Percentiles rank a stretch among this genome's conserved stretches.
Evolutionary conservation across 106 monocot species (phyloP).

Genomic region (Apostasia ramifera): DNA sequence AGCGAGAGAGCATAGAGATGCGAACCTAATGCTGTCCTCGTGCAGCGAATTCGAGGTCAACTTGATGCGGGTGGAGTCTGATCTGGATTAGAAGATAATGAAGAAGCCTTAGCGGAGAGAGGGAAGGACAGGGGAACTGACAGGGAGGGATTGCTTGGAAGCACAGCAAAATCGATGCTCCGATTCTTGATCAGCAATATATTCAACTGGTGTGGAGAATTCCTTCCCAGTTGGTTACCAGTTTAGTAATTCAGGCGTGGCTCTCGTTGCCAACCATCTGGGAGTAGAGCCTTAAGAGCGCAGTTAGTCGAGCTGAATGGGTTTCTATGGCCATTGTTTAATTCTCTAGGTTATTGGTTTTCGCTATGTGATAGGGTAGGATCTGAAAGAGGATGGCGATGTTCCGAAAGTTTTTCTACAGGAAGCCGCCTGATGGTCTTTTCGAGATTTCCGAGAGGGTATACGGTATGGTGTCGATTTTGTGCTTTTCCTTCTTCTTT

Average conservation of each 20-base stretch:
- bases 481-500: not conserved
- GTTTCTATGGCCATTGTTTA: not conserved
- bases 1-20: not conserved
- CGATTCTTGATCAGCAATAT: conserved; percentile 14
- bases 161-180: conserved; percentile 24
- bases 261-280: not conserved
- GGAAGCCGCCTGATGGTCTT: conserved; percentile 87
- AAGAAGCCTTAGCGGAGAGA: not conserved
- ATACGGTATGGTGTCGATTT: conserved; percentile 40
- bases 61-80: not conserved
- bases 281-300: not conserved
- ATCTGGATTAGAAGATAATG: conserved; percentile 7
- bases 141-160: conserved; percentile 18
- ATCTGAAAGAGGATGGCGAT: conserved; percentile 45
- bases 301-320: not conserved
- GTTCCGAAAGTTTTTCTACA: conserved; percentile 69
- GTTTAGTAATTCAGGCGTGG: not conserved
- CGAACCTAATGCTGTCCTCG: not conserved
- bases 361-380: not conserved
- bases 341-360: not conserved
- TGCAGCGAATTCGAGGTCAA: not conserved
- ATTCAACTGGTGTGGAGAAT: not conserved
- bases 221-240: not conserved
- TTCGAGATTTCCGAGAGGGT: conserved; percentile 87
- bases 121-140: not conserved